Evolutionary conservation across 352 stramenopile genomes (phyloP).

Genomic region (Globisporangium parvum): DNA sequence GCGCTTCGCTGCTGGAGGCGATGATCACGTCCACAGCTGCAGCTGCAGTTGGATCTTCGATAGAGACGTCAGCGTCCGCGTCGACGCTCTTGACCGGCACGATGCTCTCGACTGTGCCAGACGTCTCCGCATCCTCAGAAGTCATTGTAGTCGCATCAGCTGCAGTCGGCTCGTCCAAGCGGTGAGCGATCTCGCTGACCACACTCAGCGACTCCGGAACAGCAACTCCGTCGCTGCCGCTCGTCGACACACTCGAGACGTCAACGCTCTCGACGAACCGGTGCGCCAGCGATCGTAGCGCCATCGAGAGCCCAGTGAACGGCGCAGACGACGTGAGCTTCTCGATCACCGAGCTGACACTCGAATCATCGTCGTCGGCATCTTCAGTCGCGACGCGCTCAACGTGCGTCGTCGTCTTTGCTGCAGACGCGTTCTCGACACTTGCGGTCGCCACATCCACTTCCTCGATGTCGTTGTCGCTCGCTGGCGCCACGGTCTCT

Average conservation of each 20-base stretch:
- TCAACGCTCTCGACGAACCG: conserved; percentile 12
- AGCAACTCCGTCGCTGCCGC: background rate
- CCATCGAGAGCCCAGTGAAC: conserved; percentile 14
- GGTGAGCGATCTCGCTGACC: background rate
- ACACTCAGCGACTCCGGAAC: background rate
- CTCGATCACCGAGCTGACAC: background rate
- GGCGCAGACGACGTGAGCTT: background rate
- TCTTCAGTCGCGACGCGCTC: background rate
- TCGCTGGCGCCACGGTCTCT: no score
- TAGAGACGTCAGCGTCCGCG: background rate
- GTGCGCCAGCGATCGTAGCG: conserved; percentile 11
- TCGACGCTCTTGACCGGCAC: no score
- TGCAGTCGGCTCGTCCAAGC: background rate
- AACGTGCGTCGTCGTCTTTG: background rate
- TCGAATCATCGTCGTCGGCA: background rate
- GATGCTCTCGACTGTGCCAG: background rate
- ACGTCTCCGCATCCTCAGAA: background rate
- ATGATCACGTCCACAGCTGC: background rate
- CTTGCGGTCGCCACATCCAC: background rate
- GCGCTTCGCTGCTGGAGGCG: background rate
- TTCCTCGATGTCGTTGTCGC: no score
- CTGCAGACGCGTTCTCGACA: background rate
- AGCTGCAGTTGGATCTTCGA: background rate
- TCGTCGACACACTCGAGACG: background rate
- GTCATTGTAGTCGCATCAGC: background rate